Conservation (phyloP, 345 rosid genomes). For the Eucalyptus leucophloia region DNA sequence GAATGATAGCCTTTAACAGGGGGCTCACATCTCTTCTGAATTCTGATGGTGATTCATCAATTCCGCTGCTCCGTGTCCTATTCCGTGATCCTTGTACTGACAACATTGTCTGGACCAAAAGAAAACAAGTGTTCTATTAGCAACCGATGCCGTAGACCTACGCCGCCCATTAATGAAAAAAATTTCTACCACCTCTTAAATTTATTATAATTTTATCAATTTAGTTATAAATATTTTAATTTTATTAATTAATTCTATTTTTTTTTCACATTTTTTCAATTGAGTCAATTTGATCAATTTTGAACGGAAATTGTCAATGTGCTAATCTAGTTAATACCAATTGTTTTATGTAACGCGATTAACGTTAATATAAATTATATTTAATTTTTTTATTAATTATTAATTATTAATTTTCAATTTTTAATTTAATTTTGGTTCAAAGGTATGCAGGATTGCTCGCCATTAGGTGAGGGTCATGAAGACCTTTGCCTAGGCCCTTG, state of each 20-base stretch:
- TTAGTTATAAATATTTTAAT: rapidly evolving
- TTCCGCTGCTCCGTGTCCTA: background rate
- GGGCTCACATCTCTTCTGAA: background rate
- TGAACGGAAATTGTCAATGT: rapidly evolving
- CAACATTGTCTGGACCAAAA: background rate
- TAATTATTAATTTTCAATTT: rapidly evolving
- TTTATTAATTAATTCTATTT: too few species aligned
- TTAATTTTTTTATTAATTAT: too few species aligned
- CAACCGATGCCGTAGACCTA: background rate
- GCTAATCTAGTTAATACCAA: too few species aligned
- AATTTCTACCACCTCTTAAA: too few species aligned
- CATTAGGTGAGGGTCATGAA: background rate
- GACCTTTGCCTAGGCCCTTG: background rate
- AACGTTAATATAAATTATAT: rapidly evolving
- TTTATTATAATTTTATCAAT: too few species aligned
- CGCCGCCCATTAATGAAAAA: background rate
- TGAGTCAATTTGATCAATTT: too few species aligned
- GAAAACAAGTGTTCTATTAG: background rate
- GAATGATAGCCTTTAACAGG: background rate
- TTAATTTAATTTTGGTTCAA: background rate
- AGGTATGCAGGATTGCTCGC: background rate
- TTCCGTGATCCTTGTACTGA: background rate
- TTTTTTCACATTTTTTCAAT: too few species aligned
- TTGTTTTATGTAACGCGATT: rapidly evolving
- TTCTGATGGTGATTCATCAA: background rate